Evolutionary conservation across 2,329 filamentous ascomycete genomes (phyloP), one percentile per base, ranked within the genome.

Genomic region (Venturia asperata): DNA sequence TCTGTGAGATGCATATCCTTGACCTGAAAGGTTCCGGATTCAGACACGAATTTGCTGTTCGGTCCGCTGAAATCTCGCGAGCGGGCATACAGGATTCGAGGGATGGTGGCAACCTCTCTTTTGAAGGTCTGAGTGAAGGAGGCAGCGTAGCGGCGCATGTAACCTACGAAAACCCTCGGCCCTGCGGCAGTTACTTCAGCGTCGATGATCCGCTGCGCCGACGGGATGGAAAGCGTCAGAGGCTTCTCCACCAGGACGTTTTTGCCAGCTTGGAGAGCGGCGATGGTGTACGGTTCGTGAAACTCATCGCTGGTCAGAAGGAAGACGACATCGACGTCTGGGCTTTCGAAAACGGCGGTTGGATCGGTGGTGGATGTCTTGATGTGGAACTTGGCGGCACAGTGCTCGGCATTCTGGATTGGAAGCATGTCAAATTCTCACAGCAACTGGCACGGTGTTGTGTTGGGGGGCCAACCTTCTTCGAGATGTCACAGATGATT

Each of bases 241-340:
- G 85, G 85, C 66, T 86, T 86, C 70, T 88, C 85, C 4, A 87
- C 74, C 66, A 88, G 77, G 13, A 82, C 80, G 67, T 82, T 75
- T 70, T 88, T 88, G 64, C 80, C 77, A 19, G 80, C 72, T 64
- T 80, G 67, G 0, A 88, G 75, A 0, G 84, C 83, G 0, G 79
- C 69, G 34, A 86, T 75, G 2, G 78, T 79, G 65, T 85, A 80
- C 4, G 73, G 67, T n/a, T 78, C 78, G 70, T 87, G 85, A 67
- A 78, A 84, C 27, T 82, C 83, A 67, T 86, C 80, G 3, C 78
- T 74, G 41, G 77, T 83, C 41, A 76, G 75, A 64, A 86, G 76
- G 67, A 87, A 75, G 37, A 87, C 81, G 4, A 85, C 74, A 64
- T 86, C 80, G 19, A 83, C 77, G 39, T 41, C 39, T 41, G 39